phyloP scores from a whole-genome alignment of 805 yeast species.

The Candida nemodendra region DNA sequence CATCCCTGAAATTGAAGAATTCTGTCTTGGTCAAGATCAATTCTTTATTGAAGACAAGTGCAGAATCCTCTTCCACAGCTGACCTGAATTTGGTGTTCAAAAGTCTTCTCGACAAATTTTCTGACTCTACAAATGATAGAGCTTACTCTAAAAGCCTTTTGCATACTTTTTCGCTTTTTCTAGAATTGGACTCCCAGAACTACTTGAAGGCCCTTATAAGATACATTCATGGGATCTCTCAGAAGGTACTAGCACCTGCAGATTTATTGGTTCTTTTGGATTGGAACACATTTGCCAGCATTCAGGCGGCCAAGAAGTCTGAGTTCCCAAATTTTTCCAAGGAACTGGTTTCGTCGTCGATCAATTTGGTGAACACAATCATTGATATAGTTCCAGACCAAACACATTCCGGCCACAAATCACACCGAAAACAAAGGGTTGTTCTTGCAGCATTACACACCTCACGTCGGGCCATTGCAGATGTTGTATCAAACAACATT shows the following conservation, averaged over 20 bases:
- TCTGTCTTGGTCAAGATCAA: constrained; percentile 34
- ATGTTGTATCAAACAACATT: constrained; percentile 21
- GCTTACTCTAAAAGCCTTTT: constrained; percentile 45
- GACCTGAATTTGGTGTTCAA: constrained; percentile 33
- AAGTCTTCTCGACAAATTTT: constrained; percentile 46
- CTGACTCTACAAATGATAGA: constrained; percentile 47
- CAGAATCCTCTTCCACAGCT: constrained; percentile 11
- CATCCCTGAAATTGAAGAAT: constrained; percentile 38
- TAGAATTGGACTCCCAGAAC: constrained; percentile 29
- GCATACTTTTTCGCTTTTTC: constrained; percentile 38
- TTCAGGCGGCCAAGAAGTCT: constrained; percentile 23
- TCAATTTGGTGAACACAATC: constrained; percentile 36
- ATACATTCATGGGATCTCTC: constrained; percentile 37
- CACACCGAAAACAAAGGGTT: constrained; percentile 40
- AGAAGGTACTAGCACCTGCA: constrained; percentile 45
- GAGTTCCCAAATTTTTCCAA: constrained; percentile 22
- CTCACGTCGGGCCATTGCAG: constrained; percentile 24
- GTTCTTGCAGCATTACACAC: constrained; percentile 35
- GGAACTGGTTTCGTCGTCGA: constrained; percentile 32
- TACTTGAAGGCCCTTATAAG: constrained; percentile 34
- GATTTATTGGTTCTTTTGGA: constrained; percentile 57
- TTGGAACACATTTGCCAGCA: constrained; percentile 49
- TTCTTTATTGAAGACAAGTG: constrained; percentile 26
- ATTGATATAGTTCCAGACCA: constrained; percentile 34
- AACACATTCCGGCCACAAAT: constrained; percentile 28